Base-by-base conservation (phyloP, 192 early-diverging fungal genomes). In the Podila epicladia region DNA sequence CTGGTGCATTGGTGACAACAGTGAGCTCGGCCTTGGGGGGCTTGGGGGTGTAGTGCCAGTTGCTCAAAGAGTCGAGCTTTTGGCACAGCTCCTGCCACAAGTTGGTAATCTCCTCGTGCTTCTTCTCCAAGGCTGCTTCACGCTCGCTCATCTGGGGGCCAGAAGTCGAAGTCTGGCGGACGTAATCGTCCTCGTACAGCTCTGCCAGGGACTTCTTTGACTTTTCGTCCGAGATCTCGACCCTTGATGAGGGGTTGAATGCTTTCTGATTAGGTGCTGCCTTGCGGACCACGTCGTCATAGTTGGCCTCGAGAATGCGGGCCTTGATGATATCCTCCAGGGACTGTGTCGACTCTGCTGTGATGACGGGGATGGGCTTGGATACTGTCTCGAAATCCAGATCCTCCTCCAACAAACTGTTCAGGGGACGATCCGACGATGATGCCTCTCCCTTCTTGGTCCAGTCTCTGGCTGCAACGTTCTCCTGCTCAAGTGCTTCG, bases 281-380 rank as follows among this genome's bases (percentile, higher is more conserved):
- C 83, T 96, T 96, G 65, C 97, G 92, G 45, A 92, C 94, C 5
- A 99, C 98, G 76, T 98, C 97, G 85, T 98, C 95, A 86, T 92
- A 99, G 73, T 93, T 89, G 74, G 76, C 85, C 64, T 96, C 96
- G 41, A 95, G 76, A 79, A 99, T 98, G 32, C 98, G 93, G 62
- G 91, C 90, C 82, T 94, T 95, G 84, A 99, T 99, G 66, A 97
- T 76, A 62, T 98, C 97, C 75, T 98, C 97, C 15, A 99, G 87
- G 7, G 94, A 88, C 62, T 88, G 80, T 9, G 97, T 98, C 0
- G 85, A 82, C 82, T 98, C 97, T 78, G 96, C 93, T 3, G 98
- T 98, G 38, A 97, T 93, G 17, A 98, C 92, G 17, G 98, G 98
- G 0, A 97, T 95, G 3, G 98, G 95, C 85, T 97, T 98, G 49